phyloP scores from a whole-genome alignment of 306 rosid genomes.

The Calophaca sinica region DNA sequence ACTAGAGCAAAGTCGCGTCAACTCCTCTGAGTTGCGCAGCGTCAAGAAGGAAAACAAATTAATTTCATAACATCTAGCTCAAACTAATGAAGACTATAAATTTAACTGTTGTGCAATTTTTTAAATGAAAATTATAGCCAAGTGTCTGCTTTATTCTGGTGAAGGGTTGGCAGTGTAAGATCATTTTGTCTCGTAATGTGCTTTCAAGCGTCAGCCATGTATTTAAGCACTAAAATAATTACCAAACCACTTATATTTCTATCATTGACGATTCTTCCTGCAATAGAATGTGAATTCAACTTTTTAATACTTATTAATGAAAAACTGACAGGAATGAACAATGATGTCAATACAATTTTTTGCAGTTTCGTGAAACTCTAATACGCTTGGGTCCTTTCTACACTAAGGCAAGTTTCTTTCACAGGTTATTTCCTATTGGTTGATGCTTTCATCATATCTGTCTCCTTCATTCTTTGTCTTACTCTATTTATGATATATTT shows the following conservation, averaged over 20 bases:
- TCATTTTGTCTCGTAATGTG: conserved; percentile 30
- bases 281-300: conserved; percentile 33
- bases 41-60: conserved; percentile 1
- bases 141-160: conserved; percentile 21
- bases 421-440: conserved; percentile 39
- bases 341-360: conserved; percentile 51
- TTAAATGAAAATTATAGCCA: not conserved
- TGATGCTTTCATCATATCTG: conserved; percentile 24
- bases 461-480: conserved; percentile 22
- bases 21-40: not conserved
- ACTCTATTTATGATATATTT: conserved; percentile 23
- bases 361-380: conserved; percentile 98
- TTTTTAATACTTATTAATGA: conserved; percentile 43
- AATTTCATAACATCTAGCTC: not conserved
- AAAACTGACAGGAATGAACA: conserved; percentile 45
- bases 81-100: not conserved
- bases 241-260: conserved; percentile 31
- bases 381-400: conserved; percentile 96
- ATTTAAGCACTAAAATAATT: conserved; percentile 17
- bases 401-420: conserved; percentile 76
- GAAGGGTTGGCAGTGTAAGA: conserved; percentile 17
- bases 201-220: conserved; percentile 10
- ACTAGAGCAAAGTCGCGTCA: not conserved
- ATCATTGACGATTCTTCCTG: conserved; percentile 28
- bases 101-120: not conserved